Evolutionary conservation across 352 stramenopile species (phyloP).

Genomic region (Globisporangium sylvaticum): DNA sequence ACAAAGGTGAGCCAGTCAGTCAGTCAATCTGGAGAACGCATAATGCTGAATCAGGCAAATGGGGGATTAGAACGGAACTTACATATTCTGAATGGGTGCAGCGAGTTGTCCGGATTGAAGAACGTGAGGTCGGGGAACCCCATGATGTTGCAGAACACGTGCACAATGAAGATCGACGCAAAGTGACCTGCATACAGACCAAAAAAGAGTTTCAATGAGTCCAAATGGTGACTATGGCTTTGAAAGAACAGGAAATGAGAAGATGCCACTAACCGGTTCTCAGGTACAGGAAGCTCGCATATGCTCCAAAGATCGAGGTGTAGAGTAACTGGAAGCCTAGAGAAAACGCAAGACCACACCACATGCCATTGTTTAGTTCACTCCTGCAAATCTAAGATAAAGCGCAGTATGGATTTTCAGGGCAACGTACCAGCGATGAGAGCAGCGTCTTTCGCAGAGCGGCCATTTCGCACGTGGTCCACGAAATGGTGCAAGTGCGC

Average conservation of each 20-base stretch:
- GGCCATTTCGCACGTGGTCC: constrained; percentile 71
- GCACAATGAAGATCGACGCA: constrained; percentile 83
- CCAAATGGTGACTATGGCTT: too few species aligned
- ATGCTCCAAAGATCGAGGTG: constrained; percentile 95
- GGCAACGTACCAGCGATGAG: constrained; percentile 66
- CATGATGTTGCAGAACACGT: constrained; percentile 96
- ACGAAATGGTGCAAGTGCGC: constrained; percentile 86
- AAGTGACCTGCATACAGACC: constrained; percentile 68
- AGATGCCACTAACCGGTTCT: constrained; percentile 58
- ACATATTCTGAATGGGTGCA: constrained; percentile 79
- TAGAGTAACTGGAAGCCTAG: constrained; percentile 93
- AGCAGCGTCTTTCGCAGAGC: constrained; percentile 60
- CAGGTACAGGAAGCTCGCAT: constrained; percentile 92
- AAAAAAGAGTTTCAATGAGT: background rate
- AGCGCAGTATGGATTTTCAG: too few species aligned
- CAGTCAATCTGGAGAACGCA: background rate
- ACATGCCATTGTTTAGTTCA: background rate
- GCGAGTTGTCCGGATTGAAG: constrained; percentile 68
- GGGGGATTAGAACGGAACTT: constrained; percentile 4
- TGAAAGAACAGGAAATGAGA: background rate
- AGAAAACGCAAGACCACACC: background rate
- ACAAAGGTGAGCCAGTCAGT: background rate
- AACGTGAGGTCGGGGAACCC: constrained; percentile 90
- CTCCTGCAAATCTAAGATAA: too few species aligned
- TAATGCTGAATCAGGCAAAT: background rate